A percentile compares a stretch with the other conserved stretches of the same genome.
phyloP scores from a whole-genome alignment of 805 yeast species.

The Yarrowia bubula region DNA sequence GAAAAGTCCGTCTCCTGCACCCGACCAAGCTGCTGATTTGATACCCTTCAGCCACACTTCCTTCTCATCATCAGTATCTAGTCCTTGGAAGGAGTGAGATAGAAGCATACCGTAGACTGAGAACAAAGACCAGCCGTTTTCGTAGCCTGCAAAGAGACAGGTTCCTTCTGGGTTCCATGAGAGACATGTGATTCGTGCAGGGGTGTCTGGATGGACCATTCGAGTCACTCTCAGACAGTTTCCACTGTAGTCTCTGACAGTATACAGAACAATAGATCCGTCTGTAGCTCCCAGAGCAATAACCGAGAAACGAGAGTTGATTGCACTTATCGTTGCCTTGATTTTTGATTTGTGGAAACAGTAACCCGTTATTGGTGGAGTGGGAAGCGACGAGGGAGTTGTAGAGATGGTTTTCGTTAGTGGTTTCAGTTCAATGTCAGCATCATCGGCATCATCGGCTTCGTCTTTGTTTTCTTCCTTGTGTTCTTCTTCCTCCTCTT shows the following conservation, averaged over 20 bases:
- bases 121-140: constrained; percentile 49
- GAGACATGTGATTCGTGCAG: constrained; percentile 35
- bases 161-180: constrained; percentile 44
- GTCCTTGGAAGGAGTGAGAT: constrained; percentile 42
- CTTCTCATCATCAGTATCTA: constrained; percentile 32
- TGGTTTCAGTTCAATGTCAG: neutral
- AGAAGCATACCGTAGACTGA: constrained; percentile 50
- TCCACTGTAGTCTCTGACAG: constrained; percentile 41
- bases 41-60: constrained; percentile 35
- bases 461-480: neutral
- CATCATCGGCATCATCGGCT: too few relatives aligned
- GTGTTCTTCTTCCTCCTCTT: neutral
- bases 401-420: neutral
- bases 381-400: too few relatives aligned
- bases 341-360: constrained; percentile 27
- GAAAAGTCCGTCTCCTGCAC: constrained; percentile 42
- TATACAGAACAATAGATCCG: constrained; percentile 43
- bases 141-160: constrained; percentile 38
- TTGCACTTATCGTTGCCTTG: constrained; percentile 33
- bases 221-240: constrained; percentile 36
- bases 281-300: constrained; percentile 43
- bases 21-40: constrained; percentile 39
- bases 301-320: constrained; percentile 45
- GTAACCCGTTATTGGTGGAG: constrained; percentile 5
- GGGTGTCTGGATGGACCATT: constrained; percentile 34